phyloP scores from a whole-genome alignment of 345 rosid genomes.

The Citrus maxima region DNA sequence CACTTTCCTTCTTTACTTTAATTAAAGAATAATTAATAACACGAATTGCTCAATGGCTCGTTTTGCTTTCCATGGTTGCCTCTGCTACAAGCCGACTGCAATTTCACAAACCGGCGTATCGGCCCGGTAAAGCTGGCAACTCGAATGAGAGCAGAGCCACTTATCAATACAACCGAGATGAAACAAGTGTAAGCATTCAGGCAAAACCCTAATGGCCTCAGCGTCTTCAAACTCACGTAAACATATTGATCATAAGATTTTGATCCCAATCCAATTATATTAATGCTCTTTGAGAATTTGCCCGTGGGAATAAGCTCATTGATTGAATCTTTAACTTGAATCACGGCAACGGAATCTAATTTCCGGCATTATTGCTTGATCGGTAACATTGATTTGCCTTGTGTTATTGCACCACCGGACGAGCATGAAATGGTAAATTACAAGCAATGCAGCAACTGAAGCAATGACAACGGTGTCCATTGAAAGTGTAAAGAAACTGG shows the following conservation, averaged over 20 bases:
- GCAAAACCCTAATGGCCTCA: conserved; percentile 26
- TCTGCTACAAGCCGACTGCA: not conserved
- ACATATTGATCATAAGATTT: conserved; percentile 20
- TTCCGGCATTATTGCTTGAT: not conserved
- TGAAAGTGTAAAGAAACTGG: not conserved
- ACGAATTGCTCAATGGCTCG: not conserved
- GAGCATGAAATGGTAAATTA: conserved; percentile 4
- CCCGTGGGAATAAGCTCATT: not conserved
- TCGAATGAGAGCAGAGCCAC: conserved; percentile 36
- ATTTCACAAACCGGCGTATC: not conserved
- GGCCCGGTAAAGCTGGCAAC: conserved; percentile 23
- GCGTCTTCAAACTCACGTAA: conserved; percentile 31
- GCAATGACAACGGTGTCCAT: not conserved
- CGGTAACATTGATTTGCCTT: not conserved
- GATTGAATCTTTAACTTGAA: not conserved
- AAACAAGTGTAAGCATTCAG: conserved; percentile 31
- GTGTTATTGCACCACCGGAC: not conserved
- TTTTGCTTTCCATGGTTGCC: conserved; percentile 1
- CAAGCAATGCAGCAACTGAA: not conserved
- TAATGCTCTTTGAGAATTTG: not conserved
- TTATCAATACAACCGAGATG: conserved; percentile 35
- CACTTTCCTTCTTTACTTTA: too few species aligned
- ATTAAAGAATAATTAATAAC: too few species aligned
- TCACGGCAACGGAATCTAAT: not conserved
- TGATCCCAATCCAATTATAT: not conserved